Conservation (phyloP, 2,329 filamentous ascomycete species). For the Ceratocystis ficicola region DNA sequence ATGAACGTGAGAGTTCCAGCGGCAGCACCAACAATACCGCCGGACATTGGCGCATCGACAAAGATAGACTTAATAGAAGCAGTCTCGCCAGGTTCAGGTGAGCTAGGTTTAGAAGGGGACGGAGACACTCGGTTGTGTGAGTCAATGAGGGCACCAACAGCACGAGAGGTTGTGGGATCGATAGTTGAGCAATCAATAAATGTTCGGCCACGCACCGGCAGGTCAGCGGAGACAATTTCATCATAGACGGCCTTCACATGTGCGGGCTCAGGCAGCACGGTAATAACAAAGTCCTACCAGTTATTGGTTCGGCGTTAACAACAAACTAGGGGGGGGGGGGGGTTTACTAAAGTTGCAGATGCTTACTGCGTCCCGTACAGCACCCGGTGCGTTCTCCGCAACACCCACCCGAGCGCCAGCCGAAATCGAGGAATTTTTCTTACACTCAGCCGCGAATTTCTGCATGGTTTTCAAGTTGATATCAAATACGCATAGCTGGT, state of each 20-base stretch:
- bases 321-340: slow-evolving; percentile 21
- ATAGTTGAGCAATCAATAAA: slow-evolving; percentile 98
- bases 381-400: slow-evolving; percentile 32
- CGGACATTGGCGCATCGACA: slow-evolving; percentile 93
- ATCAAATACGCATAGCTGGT: slow-evolving; percentile 44
- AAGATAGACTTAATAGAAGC: slow-evolving; percentile 39
- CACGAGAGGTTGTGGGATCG: slow-evolving; percentile 71
- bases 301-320: slow-evolving; percentile 18
- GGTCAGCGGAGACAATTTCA: slow-evolving; percentile 52
- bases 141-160: slow-evolving; percentile 57
- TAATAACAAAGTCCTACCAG: slow-evolving; percentile 67
- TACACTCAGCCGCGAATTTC: slow-evolving; percentile 38
- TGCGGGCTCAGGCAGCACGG: slow-evolving; percentile 75
- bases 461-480: slow-evolving; percentile 41
- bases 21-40: slow-evolving; percentile 80
- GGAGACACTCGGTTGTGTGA: slow-evolving; percentile 49
- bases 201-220: slow-evolving; percentile 49
- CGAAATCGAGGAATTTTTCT: slow-evolving; percentile 29
- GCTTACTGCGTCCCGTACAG: slow-evolving; percentile 43
- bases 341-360: slow-evolving; percentile 15
- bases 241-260: slow-evolving; percentile 78
- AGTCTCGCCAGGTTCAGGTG: too few species aligned
- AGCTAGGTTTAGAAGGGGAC: neutral
- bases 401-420: slow-evolving; percentile 37
- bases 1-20: slow-evolving; percentile 91